Percentiles rank a stretch among this genome's conserved stretches.
These are phyloP conservation scores for Trichoderma hamatum DNA, from an alignment of 2,329 filamentous ascomycete species.

Conservation along the genomic window DNA sequence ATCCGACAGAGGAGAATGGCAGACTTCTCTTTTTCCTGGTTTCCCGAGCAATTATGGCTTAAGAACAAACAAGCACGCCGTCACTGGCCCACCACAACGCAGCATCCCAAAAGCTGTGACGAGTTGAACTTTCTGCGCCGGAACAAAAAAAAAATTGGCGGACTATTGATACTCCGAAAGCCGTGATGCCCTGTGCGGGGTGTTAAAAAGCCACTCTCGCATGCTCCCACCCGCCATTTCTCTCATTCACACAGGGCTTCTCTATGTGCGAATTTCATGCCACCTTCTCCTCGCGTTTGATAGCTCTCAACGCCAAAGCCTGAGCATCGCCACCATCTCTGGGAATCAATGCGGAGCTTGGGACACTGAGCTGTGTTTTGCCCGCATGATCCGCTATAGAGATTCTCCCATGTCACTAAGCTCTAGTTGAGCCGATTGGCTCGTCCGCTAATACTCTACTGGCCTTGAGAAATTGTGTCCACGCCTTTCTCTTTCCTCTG, in stretches of 20 bases:
- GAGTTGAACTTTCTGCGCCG: constrained; percentile 17
- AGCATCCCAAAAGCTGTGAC: constrained; percentile 3
- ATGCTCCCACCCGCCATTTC: neutral
- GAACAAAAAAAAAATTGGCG: neutral
- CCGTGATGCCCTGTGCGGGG: constrained; percentile 2
- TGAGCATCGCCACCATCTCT: neutral
- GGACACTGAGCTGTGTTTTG: neutral
- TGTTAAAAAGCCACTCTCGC: neutral
- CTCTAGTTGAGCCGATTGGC: constrained; percentile 39
- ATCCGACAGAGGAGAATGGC: neutral
- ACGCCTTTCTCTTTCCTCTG: constrained; percentile 15
- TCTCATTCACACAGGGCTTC: neutral
- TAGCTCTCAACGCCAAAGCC: constrained; percentile 6
- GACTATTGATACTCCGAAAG: constrained; percentile 26
- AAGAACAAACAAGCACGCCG: neutral
- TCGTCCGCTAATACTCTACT: constrained; percentile 19
- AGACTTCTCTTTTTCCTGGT: neutral
- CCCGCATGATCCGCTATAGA: neutral
- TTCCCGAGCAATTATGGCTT: neutral
- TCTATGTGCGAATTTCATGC: constrained; percentile 2
- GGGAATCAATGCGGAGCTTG: neutral
- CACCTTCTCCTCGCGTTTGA: neutral
- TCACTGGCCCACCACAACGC: neutral
- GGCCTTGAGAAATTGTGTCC: neutral
- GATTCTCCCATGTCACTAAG: constrained; percentile 32